Percentiles rank a stretch among this genome's conserved stretches.
These are phyloP conservation scores for Scolecobasidium constrictum DNA, from an alignment of 2,329 filamentous ascomycete genomes.

Conservation along the genomic window DNA sequence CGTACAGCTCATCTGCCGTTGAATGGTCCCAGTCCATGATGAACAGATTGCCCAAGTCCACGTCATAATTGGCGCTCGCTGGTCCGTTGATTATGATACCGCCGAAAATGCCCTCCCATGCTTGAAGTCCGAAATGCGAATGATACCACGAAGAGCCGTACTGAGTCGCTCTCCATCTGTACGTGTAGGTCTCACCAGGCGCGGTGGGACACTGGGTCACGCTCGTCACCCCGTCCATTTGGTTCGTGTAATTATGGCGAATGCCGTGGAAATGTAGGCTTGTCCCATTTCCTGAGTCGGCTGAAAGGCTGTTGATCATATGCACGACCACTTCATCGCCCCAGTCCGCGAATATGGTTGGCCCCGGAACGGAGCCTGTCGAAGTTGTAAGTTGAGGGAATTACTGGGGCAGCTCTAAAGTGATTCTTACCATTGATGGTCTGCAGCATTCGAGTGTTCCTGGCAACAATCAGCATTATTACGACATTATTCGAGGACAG, in stretches of 20 bases:
- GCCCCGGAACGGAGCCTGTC: constrained; percentile 13
- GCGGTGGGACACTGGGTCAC: constrained; percentile 12
- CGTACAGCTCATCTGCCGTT: constrained; percentile 20
- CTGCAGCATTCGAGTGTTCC: constrained; percentile 12
- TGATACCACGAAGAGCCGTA: constrained; percentile 26
- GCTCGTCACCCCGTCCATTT: constrained; percentile 9
- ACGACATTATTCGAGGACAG: no score
- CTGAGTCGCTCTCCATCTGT: constrained; percentile 26
- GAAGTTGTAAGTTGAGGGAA: no score
- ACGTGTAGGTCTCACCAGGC: constrained; percentile 15
- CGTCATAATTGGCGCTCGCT: constrained; percentile 26
- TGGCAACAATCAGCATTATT: no score
- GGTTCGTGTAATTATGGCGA: constrained; percentile 7
- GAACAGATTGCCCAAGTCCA: constrained; percentile 26
- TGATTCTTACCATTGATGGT: constrained; percentile 9
- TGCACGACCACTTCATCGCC: constrained; percentile 10
- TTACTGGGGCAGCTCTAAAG: no score
- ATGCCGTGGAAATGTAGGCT: constrained; percentile 11
- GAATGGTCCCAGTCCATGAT: constrained; percentile 31
- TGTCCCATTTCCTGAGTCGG: constrained; percentile 9
- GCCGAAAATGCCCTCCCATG: constrained; percentile 26
- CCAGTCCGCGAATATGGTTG: constrained; percentile 10
- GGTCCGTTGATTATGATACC: constrained; percentile 29
- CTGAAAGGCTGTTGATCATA: constrained; percentile 8
- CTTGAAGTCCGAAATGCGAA: constrained; percentile 20